A percentile compares a stretch with the other conserved stretches of the same genome.
Evolutionary conservation across 148 eudicot genomes (phyloP).

Genomic region (Heliamphora exappendiculata): DNA sequence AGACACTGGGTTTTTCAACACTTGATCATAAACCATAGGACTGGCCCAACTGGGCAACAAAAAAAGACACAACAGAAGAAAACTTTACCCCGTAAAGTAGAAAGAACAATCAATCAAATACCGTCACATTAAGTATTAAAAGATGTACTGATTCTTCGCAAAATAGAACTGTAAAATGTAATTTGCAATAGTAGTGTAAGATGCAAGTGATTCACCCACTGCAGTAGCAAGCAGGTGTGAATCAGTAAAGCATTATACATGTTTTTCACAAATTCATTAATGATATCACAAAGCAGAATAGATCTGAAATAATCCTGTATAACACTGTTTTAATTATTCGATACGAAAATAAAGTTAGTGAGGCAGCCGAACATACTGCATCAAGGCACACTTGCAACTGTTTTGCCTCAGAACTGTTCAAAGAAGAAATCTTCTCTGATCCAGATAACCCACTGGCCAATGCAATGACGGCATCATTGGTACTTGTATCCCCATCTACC

Average conservation of each 20-base stretch:
- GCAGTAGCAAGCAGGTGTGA: neutral
- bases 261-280: neutral
- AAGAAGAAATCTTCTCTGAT: constrained; percentile 44
- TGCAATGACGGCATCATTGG: constrained; percentile 94
- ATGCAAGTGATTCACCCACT: neutral
- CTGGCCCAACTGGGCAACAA: neutral
- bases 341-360: constrained; percentile 4
- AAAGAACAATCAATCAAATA: neutral
- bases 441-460: constrained; percentile 95
- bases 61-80: neutral
- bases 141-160: neutral
- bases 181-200: neutral
- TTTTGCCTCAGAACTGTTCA: constrained; percentile 59
- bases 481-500: constrained; percentile 99
- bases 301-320: neutral
- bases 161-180: neutral
- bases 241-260: neutral
- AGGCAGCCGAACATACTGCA: constrained; percentile 57
- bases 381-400: constrained; percentile 87
- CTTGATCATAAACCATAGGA: neutral
- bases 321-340: neutral
- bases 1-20: neutral
- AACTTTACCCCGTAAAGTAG: neutral
- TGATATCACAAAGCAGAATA: neutral
- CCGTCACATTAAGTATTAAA: neutral